A percentile compares a stretch with the other conserved stretches of the same genome.
Evolutionary conservation across 2,329 filamentous ascomycete genomes (phyloP).

Genomic region (Paraconiothyrium brasiliense): DNA sequence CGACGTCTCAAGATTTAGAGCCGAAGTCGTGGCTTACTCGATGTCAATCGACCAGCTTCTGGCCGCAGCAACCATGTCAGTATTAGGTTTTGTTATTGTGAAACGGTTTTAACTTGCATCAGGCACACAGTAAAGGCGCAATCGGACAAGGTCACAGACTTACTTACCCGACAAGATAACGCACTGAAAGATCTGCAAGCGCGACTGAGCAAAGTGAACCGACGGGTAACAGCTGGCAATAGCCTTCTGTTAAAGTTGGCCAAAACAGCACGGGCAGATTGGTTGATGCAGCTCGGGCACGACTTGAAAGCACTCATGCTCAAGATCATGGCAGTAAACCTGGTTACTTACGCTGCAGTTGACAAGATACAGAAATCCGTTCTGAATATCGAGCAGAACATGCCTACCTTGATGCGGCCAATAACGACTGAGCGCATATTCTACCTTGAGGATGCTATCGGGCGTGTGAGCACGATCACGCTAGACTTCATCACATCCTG

Average conservation of each 20-base stretch:
- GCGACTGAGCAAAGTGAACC: no score
- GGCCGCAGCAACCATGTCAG: no score
- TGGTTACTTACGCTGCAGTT: conserved; percentile 17
- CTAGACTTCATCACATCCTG: conserved; percentile 22
- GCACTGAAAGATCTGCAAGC: no score
- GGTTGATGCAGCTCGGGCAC: conserved; percentile 16
- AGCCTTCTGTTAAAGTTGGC: background rate
- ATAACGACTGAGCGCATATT: conserved; percentile 5
- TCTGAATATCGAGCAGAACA: conserved; percentile 14
- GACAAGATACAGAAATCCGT: conserved; percentile 6
- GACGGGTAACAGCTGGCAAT: background rate
- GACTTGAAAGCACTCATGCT: conserved; percentile 19
- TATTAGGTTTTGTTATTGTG: no score
- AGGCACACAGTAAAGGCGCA: no score
- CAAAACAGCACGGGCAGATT: background rate
- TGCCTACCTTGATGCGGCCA: conserved; percentile 14
- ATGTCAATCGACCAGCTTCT: no score
- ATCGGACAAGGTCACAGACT: no score
- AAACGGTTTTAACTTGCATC: no score
- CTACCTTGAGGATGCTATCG: conserved; percentile 25
- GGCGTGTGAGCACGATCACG: conserved; percentile 22
- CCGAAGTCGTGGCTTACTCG: background rate
- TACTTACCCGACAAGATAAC: no score
- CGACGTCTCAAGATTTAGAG: background rate
- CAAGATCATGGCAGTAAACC: conserved; percentile 15